Evolutionary conservation across 345 rosid species (phyloP), one percentile per base, ranked within the genome.

Genomic region (Citrus mangshanensis): DNA sequence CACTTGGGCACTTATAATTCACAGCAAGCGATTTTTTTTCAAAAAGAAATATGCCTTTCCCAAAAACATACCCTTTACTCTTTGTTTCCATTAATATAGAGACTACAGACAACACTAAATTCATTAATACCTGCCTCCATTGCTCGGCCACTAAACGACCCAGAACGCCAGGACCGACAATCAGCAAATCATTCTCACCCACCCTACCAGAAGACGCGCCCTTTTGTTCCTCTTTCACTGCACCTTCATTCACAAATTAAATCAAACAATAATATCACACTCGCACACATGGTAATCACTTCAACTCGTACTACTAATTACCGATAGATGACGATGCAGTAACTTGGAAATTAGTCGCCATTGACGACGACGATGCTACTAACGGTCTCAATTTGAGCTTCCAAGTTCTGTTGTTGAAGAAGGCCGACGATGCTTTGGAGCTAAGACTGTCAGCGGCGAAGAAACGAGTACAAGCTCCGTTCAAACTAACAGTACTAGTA

Each of bases 81-180:
- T 54, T 54, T 18, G 58, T 54, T 54, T 16, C 19, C 58, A 46
- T 19, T 54, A 18, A 54, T 54, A 54, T 13, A 46, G 51, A 54
- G 22, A 54, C 22, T 54, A 16, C 6, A 54, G 51, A 46, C 5
- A 13, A 13, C 51, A 46, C 18, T 3, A 13, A 32, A 19, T 42
- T 28, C 27, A 35, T 2, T 4, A 3, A n/a, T 85, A 95, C 99
- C 97, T 89, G 81, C 72, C 87, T 87, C 99, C 98, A 96, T 69
- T 89, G 81, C 83, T 94, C 86, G 27, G 97, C 99, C 42, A 92
- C 99, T 79, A 94, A 85, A 66, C 98, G 99, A 81, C 99, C 98
- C 59, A 96, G 97, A 85, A 94, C 97, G 68, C 99, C 99, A 0
- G 99, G 95, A 62, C 99, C 99, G 19, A 96, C 92, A 74, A 96